These are phyloP conservation scores for Russula compacta DNA, from an alignment of 768 basidiomycete genomes.

Conservation along the genomic window DNA sequence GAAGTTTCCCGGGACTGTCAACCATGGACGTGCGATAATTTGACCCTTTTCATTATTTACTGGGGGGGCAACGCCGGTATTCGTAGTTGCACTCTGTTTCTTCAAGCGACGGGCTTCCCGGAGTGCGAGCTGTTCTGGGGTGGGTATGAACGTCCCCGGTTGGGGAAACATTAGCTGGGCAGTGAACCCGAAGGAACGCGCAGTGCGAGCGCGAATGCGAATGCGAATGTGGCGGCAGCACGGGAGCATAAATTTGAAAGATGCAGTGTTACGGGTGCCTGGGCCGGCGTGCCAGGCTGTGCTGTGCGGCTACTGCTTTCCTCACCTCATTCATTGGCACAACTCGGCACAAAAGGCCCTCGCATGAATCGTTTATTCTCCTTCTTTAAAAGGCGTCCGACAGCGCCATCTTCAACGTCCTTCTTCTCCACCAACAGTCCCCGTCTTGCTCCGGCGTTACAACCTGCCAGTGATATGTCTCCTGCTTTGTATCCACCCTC, in stretches of 20 bases:
- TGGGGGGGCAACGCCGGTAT: not conserved
- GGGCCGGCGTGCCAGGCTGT: not conserved
- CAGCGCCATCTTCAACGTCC: not conserved
- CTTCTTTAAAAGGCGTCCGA: conserved; percentile 2
- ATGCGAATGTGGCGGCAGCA: no score
- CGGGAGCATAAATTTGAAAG: not conserved
- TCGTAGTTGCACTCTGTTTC: conserved; percentile 36
- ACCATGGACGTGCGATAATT: conserved; percentile 33
- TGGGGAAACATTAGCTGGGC: not conserved
- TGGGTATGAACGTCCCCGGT: conserved; percentile 27
- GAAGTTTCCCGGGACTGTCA: conserved; percentile 20
- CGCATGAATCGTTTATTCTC: conserved; percentile 11
- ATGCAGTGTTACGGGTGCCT: not conserved
- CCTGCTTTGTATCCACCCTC: not conserved
- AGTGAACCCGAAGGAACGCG: no score
- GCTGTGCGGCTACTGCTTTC: not conserved
- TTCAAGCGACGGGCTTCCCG: conserved; percentile 35
- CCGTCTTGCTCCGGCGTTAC: not conserved
- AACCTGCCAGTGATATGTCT: conserved; percentile 4
- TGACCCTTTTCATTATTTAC: conserved; percentile 18
- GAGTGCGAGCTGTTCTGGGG: conserved; percentile 49
- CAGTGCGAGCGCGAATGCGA: no score
- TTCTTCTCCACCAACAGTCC: conserved; percentile 3
- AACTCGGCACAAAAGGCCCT: not conserved
- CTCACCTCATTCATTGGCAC: not conserved